phyloP scores from a whole-genome alignment of 2,329 filamentous ascomycete species.

The Thielaviopsis musarum region DNA sequence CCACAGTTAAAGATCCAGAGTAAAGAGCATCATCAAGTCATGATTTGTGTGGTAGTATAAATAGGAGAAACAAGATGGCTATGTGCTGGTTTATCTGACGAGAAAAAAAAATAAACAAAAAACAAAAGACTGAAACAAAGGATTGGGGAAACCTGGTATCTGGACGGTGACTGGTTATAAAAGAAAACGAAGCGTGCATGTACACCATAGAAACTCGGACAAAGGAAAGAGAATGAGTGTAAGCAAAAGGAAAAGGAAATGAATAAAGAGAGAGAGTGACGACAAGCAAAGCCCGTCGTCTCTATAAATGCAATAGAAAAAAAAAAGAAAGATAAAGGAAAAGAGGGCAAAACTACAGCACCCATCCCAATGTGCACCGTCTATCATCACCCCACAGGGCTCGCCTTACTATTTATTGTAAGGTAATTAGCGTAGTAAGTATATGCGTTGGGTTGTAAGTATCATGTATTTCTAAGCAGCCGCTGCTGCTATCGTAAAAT shows the following conservation, averaged over 20 bases:
- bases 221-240: not conserved
- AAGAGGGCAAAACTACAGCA: not conserved
- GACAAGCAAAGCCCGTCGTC: not conserved
- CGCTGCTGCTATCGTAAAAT: too few species aligned
- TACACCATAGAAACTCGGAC: not conserved
- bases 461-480: too few species aligned
- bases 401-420: not conserved
- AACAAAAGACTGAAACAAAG: not conserved
- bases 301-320: not conserved
- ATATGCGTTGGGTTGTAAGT: conserved; percentile 10
- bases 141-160: not conserved
- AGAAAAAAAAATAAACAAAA: not conserved
- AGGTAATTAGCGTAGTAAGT: conserved; percentile 22
- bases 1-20: not conserved
- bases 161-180: not conserved
- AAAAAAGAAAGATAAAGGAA: not conserved
- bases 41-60: not conserved
- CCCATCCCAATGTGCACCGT: not conserved
- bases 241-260: not conserved
- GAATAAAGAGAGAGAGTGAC: not conserved
- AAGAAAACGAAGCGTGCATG: not conserved
- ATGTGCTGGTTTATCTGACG: not conserved
- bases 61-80: not conserved
- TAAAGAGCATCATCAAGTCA: not conserved
- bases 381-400: not conserved